A percentile compares a stretch with the other conserved stretches of the same genome.
phyloP scores from a whole-genome alignment of 2,329 filamentous ascomycete genomes.

The Myriangium duriaei region DNA sequence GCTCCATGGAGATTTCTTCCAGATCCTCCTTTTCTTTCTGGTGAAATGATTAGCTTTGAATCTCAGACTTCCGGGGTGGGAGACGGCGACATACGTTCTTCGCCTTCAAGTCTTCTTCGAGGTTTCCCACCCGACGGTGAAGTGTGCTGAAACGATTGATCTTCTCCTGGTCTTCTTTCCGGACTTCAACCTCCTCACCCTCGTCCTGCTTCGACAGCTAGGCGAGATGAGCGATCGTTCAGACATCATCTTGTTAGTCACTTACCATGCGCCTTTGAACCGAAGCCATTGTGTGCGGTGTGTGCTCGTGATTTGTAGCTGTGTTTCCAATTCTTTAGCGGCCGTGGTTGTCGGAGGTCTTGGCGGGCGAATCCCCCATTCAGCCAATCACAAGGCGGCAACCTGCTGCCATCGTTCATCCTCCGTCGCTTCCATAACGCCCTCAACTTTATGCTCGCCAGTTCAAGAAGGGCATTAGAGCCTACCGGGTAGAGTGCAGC shows the following conservation, averaged over 20 bases:
- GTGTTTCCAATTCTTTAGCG: too few species aligned
- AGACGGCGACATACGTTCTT: conserved; percentile 55
- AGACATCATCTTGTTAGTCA: neutral
- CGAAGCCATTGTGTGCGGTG: conserved; percentile 7
- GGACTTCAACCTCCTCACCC: conserved; percentile 80
- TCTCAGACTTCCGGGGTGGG: neutral
- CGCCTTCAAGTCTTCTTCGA: conserved; percentile 68
- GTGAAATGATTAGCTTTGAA: neutral
- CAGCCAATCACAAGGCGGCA: too few species aligned
- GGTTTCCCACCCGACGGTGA: conserved; percentile 67
- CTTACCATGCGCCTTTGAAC: conserved; percentile 30
- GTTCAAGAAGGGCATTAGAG: too few species aligned
- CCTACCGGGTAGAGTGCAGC: too few species aligned
- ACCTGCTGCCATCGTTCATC: too few species aligned
- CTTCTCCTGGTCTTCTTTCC: conserved; percentile 94
- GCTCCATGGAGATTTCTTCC: conserved; percentile 78
- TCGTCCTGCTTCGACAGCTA: conserved; percentile 94
- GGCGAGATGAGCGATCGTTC: too few species aligned
- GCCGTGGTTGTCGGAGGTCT: too few species aligned
- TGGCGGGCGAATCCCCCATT: too few species aligned
- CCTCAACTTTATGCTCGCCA: too few species aligned
- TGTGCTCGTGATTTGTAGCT: too few species aligned
- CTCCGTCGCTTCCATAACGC: too few species aligned
- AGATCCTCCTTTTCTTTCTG: conserved; percentile 98
- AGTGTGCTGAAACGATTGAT: conserved; percentile 96